phyloP scores from a whole-genome alignment of 441 rosid genomes.

The Syzygium syzygioides region DNA sequence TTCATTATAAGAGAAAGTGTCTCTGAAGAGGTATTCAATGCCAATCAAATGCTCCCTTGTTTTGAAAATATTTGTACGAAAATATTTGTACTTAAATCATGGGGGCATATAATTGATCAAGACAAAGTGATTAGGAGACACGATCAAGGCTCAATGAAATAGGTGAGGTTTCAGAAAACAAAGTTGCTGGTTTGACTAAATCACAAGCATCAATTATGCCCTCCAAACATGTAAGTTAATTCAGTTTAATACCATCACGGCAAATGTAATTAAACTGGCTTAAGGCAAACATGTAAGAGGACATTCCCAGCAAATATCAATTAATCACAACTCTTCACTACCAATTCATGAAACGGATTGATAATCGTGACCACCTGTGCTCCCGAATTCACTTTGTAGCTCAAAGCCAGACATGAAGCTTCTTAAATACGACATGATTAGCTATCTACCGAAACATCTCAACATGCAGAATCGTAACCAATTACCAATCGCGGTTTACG shows the following conservation, averaged over 20 bases:
- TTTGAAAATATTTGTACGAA: no score
- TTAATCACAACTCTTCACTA: neutral
- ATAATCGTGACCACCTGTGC: neutral
- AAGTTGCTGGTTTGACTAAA: neutral
- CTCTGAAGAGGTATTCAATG: no score
- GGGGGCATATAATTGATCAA: no score
- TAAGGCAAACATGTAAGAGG: neutral
- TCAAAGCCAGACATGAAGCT: neutral
- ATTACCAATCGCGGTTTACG: neutral
- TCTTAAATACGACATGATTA: neutral
- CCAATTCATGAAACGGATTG: neutral
- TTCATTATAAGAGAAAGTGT: no score
- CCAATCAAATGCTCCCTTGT: no score
- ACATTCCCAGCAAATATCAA: neutral
- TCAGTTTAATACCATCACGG: neutral
- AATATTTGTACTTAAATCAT: no score
- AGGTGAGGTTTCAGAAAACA: neutral
- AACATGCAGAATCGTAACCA: neutral
- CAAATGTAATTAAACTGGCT: neutral
- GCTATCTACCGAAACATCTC: neutral
- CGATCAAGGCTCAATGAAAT: neutral
- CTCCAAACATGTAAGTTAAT: neutral
- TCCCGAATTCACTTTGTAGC: neutral
- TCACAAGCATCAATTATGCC: neutral
- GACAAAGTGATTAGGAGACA: no score